Percentiles rank a stretch among this genome's conserved stretches.
Conservation (phyloP, 192 early-diverging fungal genomes). For the Backusella luteola region DNA sequence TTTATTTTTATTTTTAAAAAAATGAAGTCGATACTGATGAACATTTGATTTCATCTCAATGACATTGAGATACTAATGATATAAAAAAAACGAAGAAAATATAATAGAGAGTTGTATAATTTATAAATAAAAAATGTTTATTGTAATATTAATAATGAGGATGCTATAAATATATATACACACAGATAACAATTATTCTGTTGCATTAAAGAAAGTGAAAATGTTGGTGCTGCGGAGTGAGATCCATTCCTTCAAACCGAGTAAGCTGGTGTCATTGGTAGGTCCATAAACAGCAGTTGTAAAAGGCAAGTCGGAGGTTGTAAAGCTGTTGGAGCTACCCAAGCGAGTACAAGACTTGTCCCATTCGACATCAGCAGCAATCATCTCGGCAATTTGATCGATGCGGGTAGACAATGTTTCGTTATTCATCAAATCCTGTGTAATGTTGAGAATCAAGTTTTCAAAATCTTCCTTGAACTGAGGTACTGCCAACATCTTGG, state of each 20-base stretch:
- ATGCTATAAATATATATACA: background rate
- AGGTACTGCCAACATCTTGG: background rate
- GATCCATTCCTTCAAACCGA: background rate
- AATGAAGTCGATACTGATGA: background rate
- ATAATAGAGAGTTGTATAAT: background rate
- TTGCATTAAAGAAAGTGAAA: background rate
- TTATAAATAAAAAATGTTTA: background rate
- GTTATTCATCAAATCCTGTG: background rate
- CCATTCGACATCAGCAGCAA: conserved; percentile 1
- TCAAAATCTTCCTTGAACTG: background rate
- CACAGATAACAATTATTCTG: background rate
- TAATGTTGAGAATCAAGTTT: background rate
- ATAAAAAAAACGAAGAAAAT: no score
- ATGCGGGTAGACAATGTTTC: background rate
- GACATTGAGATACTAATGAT: no score
- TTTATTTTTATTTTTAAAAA: background rate
- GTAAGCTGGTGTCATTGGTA: background rate
- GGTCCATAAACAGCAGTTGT: background rate
- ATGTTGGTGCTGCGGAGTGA: background rate
- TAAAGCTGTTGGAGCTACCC: background rate
- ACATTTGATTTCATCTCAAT: no score
- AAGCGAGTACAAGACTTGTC: background rate
- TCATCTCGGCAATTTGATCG: background rate
- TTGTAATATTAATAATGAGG: background rate
- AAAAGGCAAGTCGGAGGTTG: background rate